phyloP scores from a whole-genome alignment of 768 basidiomycete species.

The Lentinula sp. region DNA sequence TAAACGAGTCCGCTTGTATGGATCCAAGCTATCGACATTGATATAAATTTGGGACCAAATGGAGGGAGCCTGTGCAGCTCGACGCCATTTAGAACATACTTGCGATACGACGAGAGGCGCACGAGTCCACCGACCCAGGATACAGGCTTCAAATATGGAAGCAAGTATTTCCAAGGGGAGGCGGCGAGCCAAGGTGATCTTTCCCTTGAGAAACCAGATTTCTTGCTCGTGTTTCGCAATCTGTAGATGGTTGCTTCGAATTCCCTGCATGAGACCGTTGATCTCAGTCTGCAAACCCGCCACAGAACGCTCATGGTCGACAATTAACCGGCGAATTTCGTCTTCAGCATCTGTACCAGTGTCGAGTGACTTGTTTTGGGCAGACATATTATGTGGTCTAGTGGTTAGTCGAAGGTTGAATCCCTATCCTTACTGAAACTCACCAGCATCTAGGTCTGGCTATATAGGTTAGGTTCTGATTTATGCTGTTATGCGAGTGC shows the following conservation, averaged over 20 bases:
- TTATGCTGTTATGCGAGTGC: too few species aligned
- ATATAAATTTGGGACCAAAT: slow-evolving; percentile 57
- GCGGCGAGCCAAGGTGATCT: slow-evolving; percentile 50
- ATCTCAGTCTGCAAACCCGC: slow-evolving; percentile 36
- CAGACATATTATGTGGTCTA: background rate
- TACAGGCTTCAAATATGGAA: slow-evolving; percentile 46
- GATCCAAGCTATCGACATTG: slow-evolving; percentile 36
- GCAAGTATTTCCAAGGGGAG: slow-evolving; percentile 51
- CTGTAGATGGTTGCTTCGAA: slow-evolving; percentile 36
- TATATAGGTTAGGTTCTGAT: too few species aligned
- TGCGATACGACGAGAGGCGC: slow-evolving; percentile 52
- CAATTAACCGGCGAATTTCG: background rate
- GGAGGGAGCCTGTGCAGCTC: slow-evolving; percentile 38
- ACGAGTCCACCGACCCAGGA: slow-evolving; percentile 43
- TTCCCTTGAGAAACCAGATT: slow-evolving; percentile 37
- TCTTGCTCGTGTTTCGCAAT: slow-evolving; percentile 35
- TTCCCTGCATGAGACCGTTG: slow-evolving; percentile 27
- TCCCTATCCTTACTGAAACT: background rate
- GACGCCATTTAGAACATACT: slow-evolving; percentile 56
- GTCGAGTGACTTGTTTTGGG: background rate
- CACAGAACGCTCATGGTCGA: slow-evolving; percentile 37
- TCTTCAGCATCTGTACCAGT: background rate
- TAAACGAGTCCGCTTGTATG: slow-evolving; percentile 34
- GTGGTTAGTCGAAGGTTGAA: background rate
- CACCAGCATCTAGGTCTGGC: background rate